Conservation (phyloP, 768 basidiomycete species). For the Collybia sordida region DNA sequence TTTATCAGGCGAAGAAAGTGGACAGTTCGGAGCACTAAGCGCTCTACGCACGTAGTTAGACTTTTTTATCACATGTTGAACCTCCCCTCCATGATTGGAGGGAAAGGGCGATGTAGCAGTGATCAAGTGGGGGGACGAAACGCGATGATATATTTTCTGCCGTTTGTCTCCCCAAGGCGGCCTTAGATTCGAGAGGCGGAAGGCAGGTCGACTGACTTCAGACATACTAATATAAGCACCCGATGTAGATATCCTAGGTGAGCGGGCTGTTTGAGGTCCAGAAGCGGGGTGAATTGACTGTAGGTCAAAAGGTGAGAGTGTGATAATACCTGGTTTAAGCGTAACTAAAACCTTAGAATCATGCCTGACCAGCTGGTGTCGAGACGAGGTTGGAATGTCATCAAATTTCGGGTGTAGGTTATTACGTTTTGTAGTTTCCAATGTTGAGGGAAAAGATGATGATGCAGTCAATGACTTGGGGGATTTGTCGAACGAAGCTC, state of each 20-base stretch:
- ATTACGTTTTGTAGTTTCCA: neutral
- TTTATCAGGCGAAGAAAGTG: too few species aligned
- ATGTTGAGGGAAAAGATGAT: constrained; percentile 1
- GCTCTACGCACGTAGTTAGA: constrained; percentile 19
- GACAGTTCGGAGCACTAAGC: constrained; percentile 10
- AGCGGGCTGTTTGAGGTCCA: too few species aligned
- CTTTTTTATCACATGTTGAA: constrained; percentile 7
- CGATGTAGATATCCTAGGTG: neutral
- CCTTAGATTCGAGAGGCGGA: constrained; percentile 24
- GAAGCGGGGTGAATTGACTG: neutral
- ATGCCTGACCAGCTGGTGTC: neutral
- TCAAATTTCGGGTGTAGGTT: neutral
- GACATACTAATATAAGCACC: neutral
- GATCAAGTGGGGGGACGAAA: constrained; percentile 28
- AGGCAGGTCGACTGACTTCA: constrained; percentile 13
- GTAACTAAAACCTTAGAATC: constrained; percentile 1
- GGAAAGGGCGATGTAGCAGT: constrained; percentile 10
- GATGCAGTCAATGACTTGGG: neutral
- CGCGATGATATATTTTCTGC: constrained; percentile 19
- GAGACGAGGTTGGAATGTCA: neutral
- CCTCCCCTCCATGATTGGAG: neutral
- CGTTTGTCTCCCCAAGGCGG: constrained; percentile 24
- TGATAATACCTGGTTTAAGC: constrained; percentile 10
- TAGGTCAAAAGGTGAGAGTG: constrained; percentile 2
- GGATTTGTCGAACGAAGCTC: neutral